Evolutionary conservation across 2,329 filamentous ascomycete genomes (phyloP), one percentile per base, ranked within the genome.

Genomic region (Neodidymelliopsis sp.): DNA sequence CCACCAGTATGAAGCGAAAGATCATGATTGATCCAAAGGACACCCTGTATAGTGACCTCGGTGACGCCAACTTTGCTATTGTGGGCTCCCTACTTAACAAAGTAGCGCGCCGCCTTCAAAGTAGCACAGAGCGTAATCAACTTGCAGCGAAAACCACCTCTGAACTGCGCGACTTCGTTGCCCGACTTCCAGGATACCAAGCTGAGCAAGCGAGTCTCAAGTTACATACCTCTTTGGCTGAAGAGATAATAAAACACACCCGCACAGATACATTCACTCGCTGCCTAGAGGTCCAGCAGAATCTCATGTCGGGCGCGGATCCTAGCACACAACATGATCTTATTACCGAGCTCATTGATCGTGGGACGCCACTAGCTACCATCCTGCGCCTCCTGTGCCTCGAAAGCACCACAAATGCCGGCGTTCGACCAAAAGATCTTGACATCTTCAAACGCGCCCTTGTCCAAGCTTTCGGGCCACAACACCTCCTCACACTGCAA

Each of bases 211-310:
- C 93, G 60, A 95, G 90, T 64, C 78, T 96, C n/a, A 91, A 94
- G 56, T 84, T 93, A 22, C 94, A 99, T 67, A 96, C 92, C 1
- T 89, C 89, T 6, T 81, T 99, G 33, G 91, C 92, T 1, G 94
- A 97, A 74, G 93, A 97, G 59, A 94, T 99, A 43, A 92, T 96
- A 80, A 94, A 95, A 67, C 85, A 91, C 63, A 99, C 94, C 0
- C 84, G 90, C 39, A 89, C 90, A 13, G 93, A 97, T 64, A 84
- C 89, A 48, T 99, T 99, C 77, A 90, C 88, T 57, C 88, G 90
- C 53, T 79, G 91, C 28, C 80, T 99, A 2, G 94, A 97, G 75
- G 89, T 97, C 4, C 94, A 99, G 69, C 94, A 99, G 70, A 97
- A 96, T 67, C 83, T 97, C 33, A 92, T 91, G 18, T 92, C 92